Percentiles rank a stretch among this genome's conserved stretches.
phyloP scores from a whole-genome alignment of 2,329 filamentous ascomycete species.

The Colletotrichum lini region DNA sequence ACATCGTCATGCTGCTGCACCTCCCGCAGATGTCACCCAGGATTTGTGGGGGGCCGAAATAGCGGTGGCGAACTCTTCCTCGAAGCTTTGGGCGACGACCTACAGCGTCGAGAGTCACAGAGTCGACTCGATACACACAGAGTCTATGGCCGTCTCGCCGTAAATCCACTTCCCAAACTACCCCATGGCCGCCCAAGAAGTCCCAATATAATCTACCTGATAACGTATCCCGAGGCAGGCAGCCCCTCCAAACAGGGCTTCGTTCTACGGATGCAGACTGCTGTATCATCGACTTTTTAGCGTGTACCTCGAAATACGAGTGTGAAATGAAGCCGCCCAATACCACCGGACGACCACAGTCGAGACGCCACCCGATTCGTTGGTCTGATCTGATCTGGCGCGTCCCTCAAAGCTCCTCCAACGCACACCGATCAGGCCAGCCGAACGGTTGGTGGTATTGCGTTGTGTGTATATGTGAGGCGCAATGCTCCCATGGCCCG shows the following conservation, averaged over 20 bases:
- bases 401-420: neutral
- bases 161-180: neutral
- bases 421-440: conserved; percentile 19
- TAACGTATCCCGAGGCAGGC: neutral
- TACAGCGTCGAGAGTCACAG: neutral
- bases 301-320: neutral
- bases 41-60: conserved; percentile 24
- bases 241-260: neutral
- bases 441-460: neutral
- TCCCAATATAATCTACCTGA: neutral
- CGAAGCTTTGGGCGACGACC: conserved; percentile 13
- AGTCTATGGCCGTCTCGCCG: neutral
- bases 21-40: conserved; percentile 14
- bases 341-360: neutral
- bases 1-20: conserved; percentile 31
- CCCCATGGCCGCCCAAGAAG: conserved; percentile 13
- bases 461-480: neutral
- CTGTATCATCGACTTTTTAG: neutral
- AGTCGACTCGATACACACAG: neutral
- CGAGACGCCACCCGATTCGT: conserved; percentile 18
- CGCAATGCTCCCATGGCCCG: conserved; percentile 25
- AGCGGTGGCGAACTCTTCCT: conserved; percentile 35
- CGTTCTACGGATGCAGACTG: neutral
- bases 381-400: conserved; percentile 23
- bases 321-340: conserved; percentile 6